These are phyloP conservation scores for Coemansia sp. DNA, from an alignment of 192 early-diverging fungal species.

Conservation along the genomic window DNA sequence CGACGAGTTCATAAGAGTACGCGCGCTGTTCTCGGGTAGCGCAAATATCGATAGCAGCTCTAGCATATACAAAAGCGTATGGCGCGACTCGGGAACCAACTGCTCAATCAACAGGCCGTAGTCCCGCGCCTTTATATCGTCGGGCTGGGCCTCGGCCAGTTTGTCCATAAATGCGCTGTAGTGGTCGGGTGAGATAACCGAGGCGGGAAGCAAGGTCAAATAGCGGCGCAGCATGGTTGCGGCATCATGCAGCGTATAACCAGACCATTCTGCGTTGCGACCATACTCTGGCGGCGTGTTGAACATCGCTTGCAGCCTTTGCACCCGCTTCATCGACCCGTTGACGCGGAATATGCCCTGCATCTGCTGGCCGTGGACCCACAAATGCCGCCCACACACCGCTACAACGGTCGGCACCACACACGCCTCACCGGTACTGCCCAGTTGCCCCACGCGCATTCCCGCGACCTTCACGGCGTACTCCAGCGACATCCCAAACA, in stretches of 20 bases:
- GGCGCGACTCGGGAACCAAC: constrained; percentile 60
- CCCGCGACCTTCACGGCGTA: constrained; percentile 33
- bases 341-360: constrained; percentile 75
- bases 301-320: constrained; percentile 66
- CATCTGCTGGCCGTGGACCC: constrained; percentile 53
- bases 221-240: constrained; percentile 72
- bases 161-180: constrained; percentile 68
- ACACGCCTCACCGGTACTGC: constrained; percentile 36
- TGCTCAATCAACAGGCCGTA: constrained; percentile 62
- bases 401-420: constrained; percentile 49
- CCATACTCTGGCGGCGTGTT: constrained; percentile 65
- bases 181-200: constrained; percentile 66
- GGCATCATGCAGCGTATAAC: constrained; percentile 77
- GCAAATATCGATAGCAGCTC: constrained; percentile 59
- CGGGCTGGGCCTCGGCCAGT: constrained; percentile 51
- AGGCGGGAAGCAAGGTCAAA: constrained; percentile 68
- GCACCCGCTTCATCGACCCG: constrained; percentile 71
- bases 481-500: constrained; percentile 45
- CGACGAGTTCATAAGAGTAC: constrained; percentile 68
- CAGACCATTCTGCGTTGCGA: constrained; percentile 59
- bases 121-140: constrained; percentile 33
- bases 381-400: constrained; percentile 49
- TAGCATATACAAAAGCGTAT: constrained; percentile 69
- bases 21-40: constrained; percentile 38
- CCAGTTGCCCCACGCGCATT: constrained; percentile 38